These are phyloP conservation scores for Aspergillus conjunctus DNA, from an alignment of 495 filamentous ascomycete genomes.

Conservation along the genomic window DNA sequence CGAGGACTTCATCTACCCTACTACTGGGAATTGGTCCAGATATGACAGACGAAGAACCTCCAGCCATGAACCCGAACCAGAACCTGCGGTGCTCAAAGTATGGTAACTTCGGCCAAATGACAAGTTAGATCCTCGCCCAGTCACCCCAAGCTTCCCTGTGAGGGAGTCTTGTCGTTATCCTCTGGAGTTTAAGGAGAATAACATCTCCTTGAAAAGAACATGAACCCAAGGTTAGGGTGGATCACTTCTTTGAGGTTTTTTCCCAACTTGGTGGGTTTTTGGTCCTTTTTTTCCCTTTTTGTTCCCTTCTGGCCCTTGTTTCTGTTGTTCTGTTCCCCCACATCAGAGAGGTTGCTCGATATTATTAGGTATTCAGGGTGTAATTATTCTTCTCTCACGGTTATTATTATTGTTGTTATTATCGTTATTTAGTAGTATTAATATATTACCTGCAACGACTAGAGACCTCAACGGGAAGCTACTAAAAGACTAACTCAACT, in stretches of 20 bases:
- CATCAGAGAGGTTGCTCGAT: conserved; percentile 11
- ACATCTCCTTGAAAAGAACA: conserved; percentile 7
- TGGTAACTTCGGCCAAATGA: conserved; percentile 24
- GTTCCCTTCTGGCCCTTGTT: neutral
- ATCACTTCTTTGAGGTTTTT: neutral
- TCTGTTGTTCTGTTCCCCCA: conserved; percentile 8
- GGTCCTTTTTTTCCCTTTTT: conserved; percentile 4
- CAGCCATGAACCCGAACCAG: conserved; percentile 22
- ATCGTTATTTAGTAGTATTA: conserved; percentile 1
- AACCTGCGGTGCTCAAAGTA: conserved; percentile 20
- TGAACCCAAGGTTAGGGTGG: neutral
- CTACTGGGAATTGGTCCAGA: neutral
- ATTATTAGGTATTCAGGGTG: conserved; percentile 10
- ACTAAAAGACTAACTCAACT: conserved; percentile 21
- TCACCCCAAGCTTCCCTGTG: conserved; percentile 12
- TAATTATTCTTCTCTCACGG: conserved; percentile 14
- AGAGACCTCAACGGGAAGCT: conserved; percentile 2
- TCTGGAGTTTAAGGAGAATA: conserved; percentile 3
- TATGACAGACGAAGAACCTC: conserved; percentile 9
- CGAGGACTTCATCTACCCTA: neutral
- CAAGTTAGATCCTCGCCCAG: conserved; percentile 17
- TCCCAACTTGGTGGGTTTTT: neutral
- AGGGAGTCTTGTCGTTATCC: conserved; percentile 12
- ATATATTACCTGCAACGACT: conserved; percentile 8
- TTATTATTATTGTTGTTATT: conserved; percentile 14